Conservation (phyloP, 352 stramenopile genomes). For the Elongisporangium undulatum region DNA sequence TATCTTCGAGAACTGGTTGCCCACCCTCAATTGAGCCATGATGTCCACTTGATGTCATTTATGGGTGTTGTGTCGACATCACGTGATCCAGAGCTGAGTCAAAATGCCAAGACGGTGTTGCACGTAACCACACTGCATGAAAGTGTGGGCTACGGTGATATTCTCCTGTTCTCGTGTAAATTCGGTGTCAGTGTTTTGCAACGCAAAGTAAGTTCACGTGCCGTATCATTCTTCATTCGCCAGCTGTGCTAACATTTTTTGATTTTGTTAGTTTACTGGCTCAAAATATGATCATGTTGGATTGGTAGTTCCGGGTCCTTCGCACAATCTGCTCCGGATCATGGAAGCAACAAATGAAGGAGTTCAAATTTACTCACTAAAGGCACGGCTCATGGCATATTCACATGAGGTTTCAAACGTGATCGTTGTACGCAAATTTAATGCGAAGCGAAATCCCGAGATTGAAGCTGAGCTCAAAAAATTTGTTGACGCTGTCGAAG, state of each 20-base stretch:
- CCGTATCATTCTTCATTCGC: not conserved
- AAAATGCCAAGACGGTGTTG: conserved; percentile 57
- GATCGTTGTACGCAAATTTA: conserved; percentile 69
- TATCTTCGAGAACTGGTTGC: conserved; percentile 54
- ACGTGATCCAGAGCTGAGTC: conserved; percentile 52
- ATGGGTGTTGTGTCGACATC: conserved; percentile 68
- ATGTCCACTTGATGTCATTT: conserved; percentile 75
- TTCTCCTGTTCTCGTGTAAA: conserved; percentile 76
- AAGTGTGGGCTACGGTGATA: conserved; percentile 63
- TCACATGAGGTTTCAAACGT: conserved; percentile 72
- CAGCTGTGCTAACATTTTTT: not conserved
- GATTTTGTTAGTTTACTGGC: conserved; percentile 48
- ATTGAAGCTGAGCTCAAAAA: conserved; percentile 30
- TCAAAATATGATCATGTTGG: conserved; percentile 79
- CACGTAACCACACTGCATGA: conserved; percentile 74
- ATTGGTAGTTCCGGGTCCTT: conserved; percentile 69
- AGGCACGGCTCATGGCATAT: conserved; percentile 74
- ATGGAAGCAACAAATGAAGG: conserved; percentile 78
- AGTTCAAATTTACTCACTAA: conserved; percentile 78
- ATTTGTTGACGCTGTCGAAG: conserved; percentile 69
- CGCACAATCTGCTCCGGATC: conserved; percentile 55
- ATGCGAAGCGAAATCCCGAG: conserved; percentile 32
- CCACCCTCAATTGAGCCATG: conserved; percentile 37
- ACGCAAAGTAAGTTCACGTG: conserved; percentile 43
- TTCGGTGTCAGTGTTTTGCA: conserved; percentile 78